Conservation (phyloP, 345 rosid species). For the Draba incana region DNA sequence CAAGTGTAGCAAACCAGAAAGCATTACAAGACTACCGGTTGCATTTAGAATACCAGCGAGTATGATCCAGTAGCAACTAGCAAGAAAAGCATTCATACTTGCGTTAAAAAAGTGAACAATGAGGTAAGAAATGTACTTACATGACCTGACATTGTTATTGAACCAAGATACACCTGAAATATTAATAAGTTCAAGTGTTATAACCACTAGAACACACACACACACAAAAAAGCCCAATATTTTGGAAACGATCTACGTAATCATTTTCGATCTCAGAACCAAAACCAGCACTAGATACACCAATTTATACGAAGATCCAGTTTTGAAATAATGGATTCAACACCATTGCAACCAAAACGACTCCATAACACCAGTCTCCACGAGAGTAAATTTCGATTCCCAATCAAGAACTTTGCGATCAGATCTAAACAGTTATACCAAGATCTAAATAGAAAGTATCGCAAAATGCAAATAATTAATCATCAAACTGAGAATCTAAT, state of each 20-base stretch:
- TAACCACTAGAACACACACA: background rate
- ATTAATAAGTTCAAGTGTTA: background rate
- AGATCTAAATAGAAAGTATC: no score
- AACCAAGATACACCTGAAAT: slow-evolving; percentile 35
- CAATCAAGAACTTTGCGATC: slow-evolving; percentile 2
- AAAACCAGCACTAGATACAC: no score
- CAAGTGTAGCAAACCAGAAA: background rate
- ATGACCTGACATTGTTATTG: slow-evolving; percentile 37
- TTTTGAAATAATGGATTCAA: no score
- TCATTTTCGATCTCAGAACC: no score
- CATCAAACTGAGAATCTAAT: no score
- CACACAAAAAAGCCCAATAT: no score
- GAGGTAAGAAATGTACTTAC: slow-evolving; percentile 29
- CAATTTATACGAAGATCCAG: no score
- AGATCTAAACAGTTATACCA: background rate
- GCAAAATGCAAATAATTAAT: no score
- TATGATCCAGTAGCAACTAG: slow-evolving; percentile 5
- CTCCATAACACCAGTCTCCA: no score
- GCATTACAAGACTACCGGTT: background rate
- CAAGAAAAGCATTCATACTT: slow-evolving; percentile 4
- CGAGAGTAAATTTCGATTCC: background rate
- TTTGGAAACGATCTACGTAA: background rate
- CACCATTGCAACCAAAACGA: no score
- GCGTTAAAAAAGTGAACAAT: background rate
- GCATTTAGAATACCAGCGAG: background rate